Base-by-base conservation (phyloP, 1,284 basidiomycete genomes). In the Leccinum solheimii region DNA sequence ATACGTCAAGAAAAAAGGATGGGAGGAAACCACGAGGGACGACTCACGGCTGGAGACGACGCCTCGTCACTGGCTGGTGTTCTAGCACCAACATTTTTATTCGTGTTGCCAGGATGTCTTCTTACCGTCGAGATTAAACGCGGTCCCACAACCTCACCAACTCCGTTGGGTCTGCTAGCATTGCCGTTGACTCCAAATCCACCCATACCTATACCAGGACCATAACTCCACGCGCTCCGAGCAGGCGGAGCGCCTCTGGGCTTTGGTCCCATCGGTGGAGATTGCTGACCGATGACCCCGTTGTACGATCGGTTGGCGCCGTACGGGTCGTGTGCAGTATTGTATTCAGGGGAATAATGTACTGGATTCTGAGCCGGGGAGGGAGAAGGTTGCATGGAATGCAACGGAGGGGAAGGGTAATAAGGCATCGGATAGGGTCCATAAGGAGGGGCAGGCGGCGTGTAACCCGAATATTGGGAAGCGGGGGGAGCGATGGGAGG, bases 11-110 rank as follows among this genome's bases (percentile, higher is more conserved):
- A 26, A 30, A 26, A 43, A 50, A 52, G 49, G 57, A 61, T n/a
- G 55, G 34, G 36, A 62, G 63, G 21, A 51, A 64, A 61, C 50
- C 53, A n/a, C 56, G 50, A 67, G 53, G 59, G 59, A 51, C 55
- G 50, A 80, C 90, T 83, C 74, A 92, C 91, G 60, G 88, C 80
- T 60, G 83, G 85, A 36, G 90, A 91, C 14, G 87, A 84, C 36
- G 84, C 84, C 65, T 92, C 91, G 71, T 92, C 91, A 58, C 83
- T 83, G 45, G 75, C 76, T 32, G 86, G 85, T 21, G 89, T 86
- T 63, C 84, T 82, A 61, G 84, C 80, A 27, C 83, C 81, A 57
- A 79, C 76, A 66, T 79, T 85, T 53, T 80, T 80, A 66, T 80
- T 81, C 56, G 78, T 76, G 56, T 69, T 79, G 64, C 80, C 83